phyloP scores from a whole-genome alignment of 2,329 filamentous ascomycete genomes.

The Thyridium curvatum region DNA sequence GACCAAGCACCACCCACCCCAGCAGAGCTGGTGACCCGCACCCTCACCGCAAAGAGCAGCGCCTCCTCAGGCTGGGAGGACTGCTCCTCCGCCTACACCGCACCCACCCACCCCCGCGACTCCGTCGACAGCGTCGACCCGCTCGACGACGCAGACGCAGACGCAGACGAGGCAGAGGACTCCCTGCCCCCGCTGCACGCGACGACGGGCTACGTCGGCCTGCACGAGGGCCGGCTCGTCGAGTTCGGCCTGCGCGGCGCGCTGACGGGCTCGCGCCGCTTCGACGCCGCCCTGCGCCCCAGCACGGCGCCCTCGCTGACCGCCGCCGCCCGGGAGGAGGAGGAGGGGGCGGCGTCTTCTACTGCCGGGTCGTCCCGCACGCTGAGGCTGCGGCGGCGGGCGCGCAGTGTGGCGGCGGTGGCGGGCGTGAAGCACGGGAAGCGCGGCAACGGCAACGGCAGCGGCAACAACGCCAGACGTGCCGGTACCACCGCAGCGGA shows the following conservation, averaged over 20 bases:
- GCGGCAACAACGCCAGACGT: too few relatives aligned
- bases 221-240: slow-evolving; percentile 17
- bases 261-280: slow-evolving; percentile 16
- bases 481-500: not conserved
- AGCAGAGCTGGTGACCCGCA: slow-evolving; percentile 1
- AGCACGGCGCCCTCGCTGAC: not conserved
- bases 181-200: slow-evolving; percentile 6
- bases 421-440: not conserved
- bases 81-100: slow-evolving; percentile 2
- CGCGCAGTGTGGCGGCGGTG: too few relatives aligned
- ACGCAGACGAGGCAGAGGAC: not conserved
- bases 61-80: slow-evolving; percentile 13
- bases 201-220: slow-evolving; percentile 21
- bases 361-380: not conserved
- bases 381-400: too few relatives aligned
- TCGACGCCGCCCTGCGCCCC: slow-evolving; percentile 4
- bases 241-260: slow-evolving; percentile 20
- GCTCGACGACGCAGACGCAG: not conserved
- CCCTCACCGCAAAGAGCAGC: not conserved
- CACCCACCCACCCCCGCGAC: not conserved
- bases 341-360: not conserved
- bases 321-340: not conserved
- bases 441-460: not conserved
- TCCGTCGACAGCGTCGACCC: slow-evolving; percentile 7
- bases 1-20: slow-evolving; percentile 1